Evolutionary conservation across 148 eudicot species (phyloP), one percentile per base, ranked within the genome.

Genomic region (Agrostemma githago): DNA sequence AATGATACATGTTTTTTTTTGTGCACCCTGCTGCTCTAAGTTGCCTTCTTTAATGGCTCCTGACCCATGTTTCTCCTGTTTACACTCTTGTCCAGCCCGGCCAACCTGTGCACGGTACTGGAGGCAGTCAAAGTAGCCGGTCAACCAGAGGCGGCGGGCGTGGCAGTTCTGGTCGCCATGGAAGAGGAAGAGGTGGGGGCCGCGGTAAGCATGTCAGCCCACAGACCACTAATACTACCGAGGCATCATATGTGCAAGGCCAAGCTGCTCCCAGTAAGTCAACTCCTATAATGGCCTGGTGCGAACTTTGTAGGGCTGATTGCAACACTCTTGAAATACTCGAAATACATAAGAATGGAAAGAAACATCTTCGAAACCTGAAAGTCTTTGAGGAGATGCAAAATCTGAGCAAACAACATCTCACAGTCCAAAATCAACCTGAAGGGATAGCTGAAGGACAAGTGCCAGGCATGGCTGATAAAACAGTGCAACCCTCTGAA

Each of bases 341-440:
- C 71, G 88, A 87, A 74, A 87, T 88, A 82, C 95, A 92, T 74
- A 85, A 76, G 78, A 88, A 85, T 66, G 95, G 97, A 62, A 92
- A 88, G 78, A 77, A 70, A 73, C 97, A 92, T 80, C 79, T 62
- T 57, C 84, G 71, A 73, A 87, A 87, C 81, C 68, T 89, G 86
- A 82, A 84, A 72, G 73, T 79, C 17, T 76, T 76, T 9, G 89
- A 81, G 63, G 89, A 87, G 84, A 48, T 85, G 70, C 87, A 86
- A 84, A 85, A 69, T 68, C 83, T 73, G 63, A 82, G 78, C 82
- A 74, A 77, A 72, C 58, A 70, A 57, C 59, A 68, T 44, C 14
- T 74, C 54, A 73, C 79, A 19, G 77, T 61, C 54, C 77, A 72
- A 56, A 62, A 58, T 16, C 77, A 66, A 15, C 72, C 71, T 66